These are phyloP conservation scores for Biscogniauxia sp. DNA, from an alignment of 2,329 filamentous ascomycete species.

Conservation along the genomic window DNA sequence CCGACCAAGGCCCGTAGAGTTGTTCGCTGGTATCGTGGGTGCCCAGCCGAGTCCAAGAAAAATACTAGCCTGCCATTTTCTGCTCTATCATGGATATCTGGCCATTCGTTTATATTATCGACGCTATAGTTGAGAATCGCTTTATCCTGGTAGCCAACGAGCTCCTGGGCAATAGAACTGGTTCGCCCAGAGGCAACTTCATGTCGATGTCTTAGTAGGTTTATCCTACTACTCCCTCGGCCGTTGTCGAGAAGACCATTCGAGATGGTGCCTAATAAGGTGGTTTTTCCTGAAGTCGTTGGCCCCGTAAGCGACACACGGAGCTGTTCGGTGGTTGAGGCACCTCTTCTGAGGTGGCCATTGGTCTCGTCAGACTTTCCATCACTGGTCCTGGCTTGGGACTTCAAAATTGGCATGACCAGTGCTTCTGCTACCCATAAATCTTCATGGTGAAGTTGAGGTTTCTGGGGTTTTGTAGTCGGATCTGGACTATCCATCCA, in stretches of 20 bases:
- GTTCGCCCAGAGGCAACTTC: slow-evolving; percentile 90
- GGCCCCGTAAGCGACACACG: slow-evolving; percentile 85
- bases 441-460: slow-evolving; percentile 43
- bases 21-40: slow-evolving; percentile 84
- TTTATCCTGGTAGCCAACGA: slow-evolving; percentile 73
- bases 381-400: slow-evolving; percentile 25
- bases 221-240: slow-evolving; percentile 82
- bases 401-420: slow-evolving; percentile 69
- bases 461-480: slow-evolving; percentile 21
- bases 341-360: slow-evolving; percentile 38
- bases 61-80: slow-evolving; percentile 77
- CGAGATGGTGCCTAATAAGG: slow-evolving; percentile 80
- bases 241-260: slow-evolving; percentile 90
- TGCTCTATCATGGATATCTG: slow-evolving; percentile 82
- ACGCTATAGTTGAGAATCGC: slow-evolving; percentile 79
- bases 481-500: slow-evolving; percentile 53
- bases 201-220: slow-evolving; percentile 86
- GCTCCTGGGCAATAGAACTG: slow-evolving; percentile 89
- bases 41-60: slow-evolving; percentile 87
- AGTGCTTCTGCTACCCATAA: slow-evolving; percentile 90
- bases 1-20: slow-evolving; percentile 87
- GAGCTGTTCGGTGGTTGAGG: slow-evolving; percentile 68
- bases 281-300: slow-evolving; percentile 90
- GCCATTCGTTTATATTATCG: slow-evolving; percentile 87
- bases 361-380: slow-evolving; percentile 17